Percentiles rank a stretch among this genome's conserved stretches.
Conservation (phyloP, 805 yeast species). For the Spathaspora hagerdaliae region DNA sequence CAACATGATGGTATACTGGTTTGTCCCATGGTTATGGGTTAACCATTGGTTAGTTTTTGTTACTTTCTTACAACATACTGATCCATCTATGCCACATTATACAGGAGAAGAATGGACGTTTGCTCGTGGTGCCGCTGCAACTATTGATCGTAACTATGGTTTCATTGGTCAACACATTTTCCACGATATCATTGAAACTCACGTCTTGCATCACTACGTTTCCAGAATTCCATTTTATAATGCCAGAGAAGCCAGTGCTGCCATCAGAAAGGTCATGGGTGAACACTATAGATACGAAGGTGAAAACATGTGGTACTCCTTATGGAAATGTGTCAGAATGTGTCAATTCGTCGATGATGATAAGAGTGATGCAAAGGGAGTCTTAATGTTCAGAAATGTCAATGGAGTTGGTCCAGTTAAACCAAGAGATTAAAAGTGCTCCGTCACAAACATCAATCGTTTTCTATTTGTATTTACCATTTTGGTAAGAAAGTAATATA, state of each 20-base stretch:
- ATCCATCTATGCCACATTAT: conserved; percentile 57
- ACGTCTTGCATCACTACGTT: conserved; percentile 53
- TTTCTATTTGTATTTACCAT: no score
- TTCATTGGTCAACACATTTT: conserved; percentile 53
- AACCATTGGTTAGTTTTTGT: conserved; percentile 66
- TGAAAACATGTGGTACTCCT: conserved; percentile 54
- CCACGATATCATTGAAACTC: conserved; percentile 58
- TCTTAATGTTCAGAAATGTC: conserved; percentile 61
- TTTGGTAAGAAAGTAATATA: no score
- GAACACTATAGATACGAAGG: conserved; percentile 45
- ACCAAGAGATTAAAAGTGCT: conserved; percentile 13
- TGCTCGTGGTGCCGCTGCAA: conserved; percentile 65
- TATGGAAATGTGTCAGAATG: conserved; percentile 56
- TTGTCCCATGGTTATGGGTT: conserved; percentile 55
- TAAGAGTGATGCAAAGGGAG: conserved; percentile 45
- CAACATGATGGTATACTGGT: conserved; percentile 52
- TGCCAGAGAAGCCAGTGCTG: conserved; percentile 51
- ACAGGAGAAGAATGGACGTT: conserved; percentile 55
- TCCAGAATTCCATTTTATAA: conserved; percentile 55
- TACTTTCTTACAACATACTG: conserved; percentile 61
- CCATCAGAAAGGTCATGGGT: conserved; percentile 51
- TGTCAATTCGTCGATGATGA: conserved; percentile 72
- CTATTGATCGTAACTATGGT: conserved; percentile 60
- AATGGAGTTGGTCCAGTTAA: conserved; percentile 48
- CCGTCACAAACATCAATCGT: no score